Evolutionary conservation across 805 yeast genomes (phyloP), one percentile per base, ranked within the genome.

Genomic region (Ogataea pilisensis): DNA sequence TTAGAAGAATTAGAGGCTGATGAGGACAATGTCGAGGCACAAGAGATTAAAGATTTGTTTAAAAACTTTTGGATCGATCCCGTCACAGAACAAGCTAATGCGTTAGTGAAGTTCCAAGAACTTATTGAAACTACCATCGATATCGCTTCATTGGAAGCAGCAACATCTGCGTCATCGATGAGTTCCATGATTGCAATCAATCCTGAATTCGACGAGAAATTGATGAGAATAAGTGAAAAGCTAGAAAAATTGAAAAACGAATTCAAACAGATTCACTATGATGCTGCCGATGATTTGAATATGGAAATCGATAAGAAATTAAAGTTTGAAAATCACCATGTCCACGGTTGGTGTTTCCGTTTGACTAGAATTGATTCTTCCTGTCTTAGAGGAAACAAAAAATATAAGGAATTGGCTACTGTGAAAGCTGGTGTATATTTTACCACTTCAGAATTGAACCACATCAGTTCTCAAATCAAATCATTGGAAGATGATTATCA

Each of bases 391-490:
- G 76, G 75, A 11, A 65, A 69, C 36, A 70, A 69, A 42, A 72
- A 76, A 30, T 90, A 82, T 58, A 73, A 73, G 38, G 97, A 93
- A 60, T 68, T 91, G 33, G 85, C 89, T 38, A 91, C 97, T 0
- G 95, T 88, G 24, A 93, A 93, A 59, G 95, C 96, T 2, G 99
- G 99, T 42, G 91, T 91, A 4, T 88, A 73, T 60, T 93, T 93
- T 69, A 88, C 96, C 8, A 87, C 95, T 2, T 62, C 68, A 32
- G 72, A 73, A 46, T 68, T 93, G 50, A 70, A 76, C 31, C 69
- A 72, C n/a, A 66, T 81, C 27, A 79, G 89, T 12, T 65, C 69
- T 28, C 76, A 80, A 43, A 80, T 79, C 50, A 64, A 66, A 12
- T 76, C 77, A 34, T 66, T 83, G 19, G 79, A 80, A 45, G 69